A percentile compares a stretch with the other conserved stretches of the same genome.
phyloP scores from a whole-genome alignment of 805 yeast genomes.

The Ogataea wickerhamii region DNA sequence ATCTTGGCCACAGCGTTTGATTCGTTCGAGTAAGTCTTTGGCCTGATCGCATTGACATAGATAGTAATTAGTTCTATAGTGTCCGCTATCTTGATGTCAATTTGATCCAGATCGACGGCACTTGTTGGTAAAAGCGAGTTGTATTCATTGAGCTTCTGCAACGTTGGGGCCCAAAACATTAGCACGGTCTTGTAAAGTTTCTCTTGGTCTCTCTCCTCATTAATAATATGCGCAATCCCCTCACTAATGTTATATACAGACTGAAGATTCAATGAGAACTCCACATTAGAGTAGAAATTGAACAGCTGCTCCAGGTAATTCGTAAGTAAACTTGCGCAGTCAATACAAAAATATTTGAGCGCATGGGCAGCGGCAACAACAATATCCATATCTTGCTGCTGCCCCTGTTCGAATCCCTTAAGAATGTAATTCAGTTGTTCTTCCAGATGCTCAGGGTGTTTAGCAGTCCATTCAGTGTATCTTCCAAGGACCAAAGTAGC shows the following conservation, averaged over 20 bases:
- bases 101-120: slow-evolving; percentile 30
- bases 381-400: slow-evolving; percentile 40
- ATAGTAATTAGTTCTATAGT: slow-evolving; percentile 66
- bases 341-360: slow-evolving; percentile 89
- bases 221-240: slow-evolving; percentile 82
- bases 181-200: slow-evolving; percentile 51
- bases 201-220: slow-evolving; percentile 49
- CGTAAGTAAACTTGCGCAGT: slow-evolving; percentile 67
- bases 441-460: slow-evolving; percentile 79
- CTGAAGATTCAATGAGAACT: slow-evolving; percentile 54
- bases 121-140: slow-evolving; percentile 9
- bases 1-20: slow-evolving; percentile 50
- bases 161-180: slow-evolving; percentile 65
- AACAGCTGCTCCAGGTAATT: slow-evolving; percentile 72
- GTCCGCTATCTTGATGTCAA: slow-evolving; percentile 57
- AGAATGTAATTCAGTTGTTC: slow-evolving; percentile 81
- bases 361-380: slow-evolving; percentile 90
- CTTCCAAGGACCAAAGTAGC: slow-evolving; percentile 93
- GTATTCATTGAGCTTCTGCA: slow-evolving; percentile 40
- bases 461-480: slow-evolving; percentile 91
- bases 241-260: slow-evolving; percentile 79
- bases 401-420: slow-evolving; percentile 53
- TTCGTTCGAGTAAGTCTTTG: slow-evolving; percentile 34
- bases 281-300: slow-evolving; percentile 60
- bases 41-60: slow-evolving; percentile 54